phyloP scores from a whole-genome alignment of 768 basidiomycete genomes.

The Myochromella boudieri region DNA sequence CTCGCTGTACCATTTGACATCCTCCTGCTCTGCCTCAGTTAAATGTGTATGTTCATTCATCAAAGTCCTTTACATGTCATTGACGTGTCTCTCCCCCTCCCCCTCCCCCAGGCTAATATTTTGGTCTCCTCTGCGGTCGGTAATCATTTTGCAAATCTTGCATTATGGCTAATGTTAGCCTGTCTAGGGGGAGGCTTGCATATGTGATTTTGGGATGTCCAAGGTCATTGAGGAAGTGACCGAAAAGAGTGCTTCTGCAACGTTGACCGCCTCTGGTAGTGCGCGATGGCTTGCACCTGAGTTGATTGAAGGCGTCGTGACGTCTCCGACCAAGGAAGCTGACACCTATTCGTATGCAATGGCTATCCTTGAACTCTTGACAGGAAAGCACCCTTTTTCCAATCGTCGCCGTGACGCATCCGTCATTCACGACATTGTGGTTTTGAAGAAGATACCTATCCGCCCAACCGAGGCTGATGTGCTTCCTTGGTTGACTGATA shows the following conservation, averaged over 20 bases:
- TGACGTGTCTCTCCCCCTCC: neutral
- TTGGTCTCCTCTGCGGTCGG: slow-evolving; percentile 51
- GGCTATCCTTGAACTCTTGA: slow-evolving; percentile 59
- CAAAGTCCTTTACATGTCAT: neutral
- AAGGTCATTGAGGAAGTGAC: slow-evolving; percentile 60
- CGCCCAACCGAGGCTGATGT: slow-evolving; percentile 38
- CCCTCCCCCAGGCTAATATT: slow-evolving; percentile 39
- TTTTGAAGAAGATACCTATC: slow-evolving; percentile 36
- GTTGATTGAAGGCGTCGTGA: slow-evolving; percentile 43
- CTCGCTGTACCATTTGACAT: slow-evolving; percentile 1
- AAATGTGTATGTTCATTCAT: slow-evolving; percentile 51
- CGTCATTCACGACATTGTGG: slow-evolving; percentile 46
- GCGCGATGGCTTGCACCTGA: slow-evolving; percentile 66
- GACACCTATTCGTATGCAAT: slow-evolving; percentile 63
- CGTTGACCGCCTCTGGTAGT: slow-evolving; percentile 46
- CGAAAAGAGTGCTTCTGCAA: slow-evolving; percentile 44
- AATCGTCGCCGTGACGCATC: slow-evolving; percentile 48
- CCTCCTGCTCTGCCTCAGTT: slow-evolving; percentile 35
- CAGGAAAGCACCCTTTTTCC: slow-evolving; percentile 50
- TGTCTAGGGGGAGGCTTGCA: slow-evolving; percentile 48
- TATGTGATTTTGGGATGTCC: slow-evolving; percentile 67
- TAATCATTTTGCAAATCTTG: neutral
- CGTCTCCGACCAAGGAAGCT: slow-evolving; percentile 42
- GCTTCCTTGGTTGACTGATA: slow-evolving; percentile 42
- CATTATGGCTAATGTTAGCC: neutral